Evolutionary conservation across 164 flowering plant species (phyloP), one percentile per base, ranked within the genome.

Genomic region (Aristolochia fimbriata): DNA sequence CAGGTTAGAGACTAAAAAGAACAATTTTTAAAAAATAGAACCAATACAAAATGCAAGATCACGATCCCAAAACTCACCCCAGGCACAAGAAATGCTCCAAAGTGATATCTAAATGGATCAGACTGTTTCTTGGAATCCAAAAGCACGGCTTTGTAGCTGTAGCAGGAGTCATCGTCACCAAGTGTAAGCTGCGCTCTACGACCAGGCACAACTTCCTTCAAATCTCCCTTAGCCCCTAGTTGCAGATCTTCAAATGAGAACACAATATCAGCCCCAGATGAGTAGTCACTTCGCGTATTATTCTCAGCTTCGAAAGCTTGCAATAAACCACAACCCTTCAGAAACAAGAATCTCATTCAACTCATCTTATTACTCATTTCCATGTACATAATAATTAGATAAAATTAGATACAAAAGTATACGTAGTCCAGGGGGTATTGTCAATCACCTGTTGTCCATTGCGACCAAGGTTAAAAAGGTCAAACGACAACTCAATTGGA

Each of bases 41-140:
- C 43, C 9, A 6, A 10, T 37, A 37, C 11, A 37, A 37, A 37
- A 7, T 10, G 8, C 30, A 37, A 3, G 43, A 37, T 7, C 43
- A 3, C 43, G 12, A 37, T 37, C 43, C 43, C 9, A 5, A 37
- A 22, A 52, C 78, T 41, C 47, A 88, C 97, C 87, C 80, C 72
- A 45, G 93, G 91, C 57, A 92, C 98, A 64, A 92, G 77, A 68
- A 92, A 87, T 68, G 87, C 88, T 15, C 81, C 98, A 81, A 82
- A 92, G 24, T 78, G 76, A 69, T 78, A 86, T 22, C 51, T 19
- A 47, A 81, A 89, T 52, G 81, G 72, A 21, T 65, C 81, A 73
- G 78, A 69, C 15, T 66, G 63, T 51, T 78, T 60, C 41, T 37
- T 73, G 30, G 96, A 82, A 78, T 92, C 98, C 73, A 89, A 85